Conservation (phyloP, 805 yeast genomes). For the Nakazawaea wickerhamii region DNA sequence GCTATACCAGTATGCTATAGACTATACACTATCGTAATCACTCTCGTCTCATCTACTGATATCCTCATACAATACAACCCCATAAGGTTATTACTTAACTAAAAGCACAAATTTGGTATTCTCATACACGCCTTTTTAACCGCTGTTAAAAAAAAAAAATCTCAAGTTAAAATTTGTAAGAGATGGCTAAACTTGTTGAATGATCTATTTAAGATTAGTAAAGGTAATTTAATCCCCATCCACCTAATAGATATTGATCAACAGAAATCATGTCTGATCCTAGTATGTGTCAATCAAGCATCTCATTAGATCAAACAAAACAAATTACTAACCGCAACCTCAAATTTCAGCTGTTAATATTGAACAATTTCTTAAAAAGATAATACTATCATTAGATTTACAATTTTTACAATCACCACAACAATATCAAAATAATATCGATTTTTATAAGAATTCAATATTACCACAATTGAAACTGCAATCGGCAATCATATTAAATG, state of each 20-base stretch:
- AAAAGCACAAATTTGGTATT: too few species aligned
- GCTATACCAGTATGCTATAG: too few species aligned
- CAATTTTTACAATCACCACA: constrained; percentile 12
- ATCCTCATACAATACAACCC: too few species aligned
- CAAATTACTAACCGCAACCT: not conserved
- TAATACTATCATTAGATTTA: constrained; percentile 23
- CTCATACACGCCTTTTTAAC: too few species aligned
- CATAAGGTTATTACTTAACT: too few species aligned
- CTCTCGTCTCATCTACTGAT: too few species aligned
- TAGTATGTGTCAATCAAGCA: constrained; percentile 10
- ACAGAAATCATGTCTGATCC: constrained; percentile 12
- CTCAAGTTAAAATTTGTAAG: not conserved
- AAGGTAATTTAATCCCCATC: not conserved
- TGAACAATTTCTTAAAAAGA: constrained; percentile 21
- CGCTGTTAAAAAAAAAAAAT: not conserved
- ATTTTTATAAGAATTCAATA: constrained; percentile 18
- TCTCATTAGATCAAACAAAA: too few species aligned
- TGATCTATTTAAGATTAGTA: not conserved
- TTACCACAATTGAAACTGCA: constrained; percentile 45
- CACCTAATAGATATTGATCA: not conserved
- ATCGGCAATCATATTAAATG: constrained; percentile 53
- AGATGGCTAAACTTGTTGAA: constrained; percentile 6
- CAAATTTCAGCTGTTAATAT: constrained; percentile 13
- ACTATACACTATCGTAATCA: too few species aligned
- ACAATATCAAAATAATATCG: constrained; percentile 16